Conservation (phyloP, 2,329 filamentous ascomycete species). For the Claviceps sorghi region DNA sequence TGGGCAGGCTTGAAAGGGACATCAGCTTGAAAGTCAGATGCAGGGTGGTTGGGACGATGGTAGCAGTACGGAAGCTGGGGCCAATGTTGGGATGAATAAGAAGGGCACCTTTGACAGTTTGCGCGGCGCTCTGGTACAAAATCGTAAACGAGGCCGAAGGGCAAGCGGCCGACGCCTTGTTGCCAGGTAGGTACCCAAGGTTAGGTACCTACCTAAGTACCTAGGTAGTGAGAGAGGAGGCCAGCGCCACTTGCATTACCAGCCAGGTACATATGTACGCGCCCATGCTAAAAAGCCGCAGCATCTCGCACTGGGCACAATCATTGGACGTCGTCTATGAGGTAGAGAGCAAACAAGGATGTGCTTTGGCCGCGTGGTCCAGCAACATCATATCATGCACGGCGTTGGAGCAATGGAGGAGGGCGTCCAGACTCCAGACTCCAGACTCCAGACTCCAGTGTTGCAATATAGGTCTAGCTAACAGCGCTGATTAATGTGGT, state of each 20-base stretch:
- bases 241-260: neutral
- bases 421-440: neutral
- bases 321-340: neutral
- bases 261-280: neutral
- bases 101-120: neutral
- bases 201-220: no score
- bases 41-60: neutral
- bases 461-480: no score
- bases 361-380: neutral
- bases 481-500: no score
- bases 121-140: neutral
- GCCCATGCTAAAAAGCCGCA: neutral
- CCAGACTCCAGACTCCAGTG: no score
- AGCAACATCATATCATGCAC: neutral
- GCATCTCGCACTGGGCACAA: neutral
- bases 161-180: no score
- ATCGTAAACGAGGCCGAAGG: neutral
- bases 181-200: no score
- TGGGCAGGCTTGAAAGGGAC: neutral
- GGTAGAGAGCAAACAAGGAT: neutral
- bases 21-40: neutral
- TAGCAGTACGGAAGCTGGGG: neutral
- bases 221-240: no score
- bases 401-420: neutral
- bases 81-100: neutral